Conservation (phyloP, 2,329 filamentous ascomycete species). For the Atkinsonella hypoxylon region DNA sequence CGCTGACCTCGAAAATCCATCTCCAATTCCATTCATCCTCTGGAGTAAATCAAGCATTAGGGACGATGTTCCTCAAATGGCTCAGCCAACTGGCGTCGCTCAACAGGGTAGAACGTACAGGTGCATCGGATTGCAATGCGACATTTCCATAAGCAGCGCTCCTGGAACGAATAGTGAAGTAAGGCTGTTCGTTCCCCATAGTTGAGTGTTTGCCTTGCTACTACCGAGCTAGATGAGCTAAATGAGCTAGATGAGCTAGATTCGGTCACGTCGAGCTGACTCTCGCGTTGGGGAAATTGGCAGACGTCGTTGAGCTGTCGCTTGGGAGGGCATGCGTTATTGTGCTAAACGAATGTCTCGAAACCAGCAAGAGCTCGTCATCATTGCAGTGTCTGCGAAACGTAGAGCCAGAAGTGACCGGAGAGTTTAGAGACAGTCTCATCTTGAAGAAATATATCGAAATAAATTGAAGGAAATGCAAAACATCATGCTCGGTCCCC, state of each 20-base stretch:
- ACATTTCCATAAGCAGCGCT: slow-evolving; percentile 32
- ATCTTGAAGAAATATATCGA: not conserved
- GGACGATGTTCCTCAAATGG: not conserved
- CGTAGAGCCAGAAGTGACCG: not conserved
- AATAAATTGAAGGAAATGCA: not conserved
- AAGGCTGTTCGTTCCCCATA: slow-evolving; percentile 35
- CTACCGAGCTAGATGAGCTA: not conserved
- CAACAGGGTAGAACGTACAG: slow-evolving; percentile 26
- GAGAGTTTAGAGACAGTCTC: not conserved
- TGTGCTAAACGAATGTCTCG: not conserved
- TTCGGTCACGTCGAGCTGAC: not conserved
- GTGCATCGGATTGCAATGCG: slow-evolving; percentile 34
- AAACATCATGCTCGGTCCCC: slow-evolving; percentile 10
- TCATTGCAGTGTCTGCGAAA: slow-evolving; percentile 1
- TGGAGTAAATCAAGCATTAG: not conserved
- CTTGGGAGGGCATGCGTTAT: not conserved
- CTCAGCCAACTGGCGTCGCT: not conserved
- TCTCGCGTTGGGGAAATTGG: not conserved
- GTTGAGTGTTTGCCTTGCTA: not conserved
- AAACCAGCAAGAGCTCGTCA: not conserved
- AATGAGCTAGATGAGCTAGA: too few species aligned
- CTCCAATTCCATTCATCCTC: slow-evolving; percentile 8
- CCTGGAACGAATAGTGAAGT: slow-evolving; percentile 41
- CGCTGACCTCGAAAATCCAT: slow-evolving; percentile 23
- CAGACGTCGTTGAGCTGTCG: not conserved